phyloP scores from a whole-genome alignment of 495 filamentous ascomycete genomes.

The Antarctomyces pellizariae region DNA sequence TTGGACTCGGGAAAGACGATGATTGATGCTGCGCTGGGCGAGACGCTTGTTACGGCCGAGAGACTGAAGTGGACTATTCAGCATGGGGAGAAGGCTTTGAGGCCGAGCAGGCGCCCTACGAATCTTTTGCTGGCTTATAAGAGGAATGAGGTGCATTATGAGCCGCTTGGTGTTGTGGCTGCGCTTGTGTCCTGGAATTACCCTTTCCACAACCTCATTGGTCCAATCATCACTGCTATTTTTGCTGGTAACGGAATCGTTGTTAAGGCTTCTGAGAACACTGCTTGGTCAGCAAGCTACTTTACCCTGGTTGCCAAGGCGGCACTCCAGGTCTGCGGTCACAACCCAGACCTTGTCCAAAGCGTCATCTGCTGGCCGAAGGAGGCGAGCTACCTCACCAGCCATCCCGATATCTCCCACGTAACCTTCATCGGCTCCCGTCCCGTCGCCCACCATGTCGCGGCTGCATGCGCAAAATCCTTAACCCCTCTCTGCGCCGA shows the following conservation, averaged over 20 bases:
- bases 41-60: conserved; percentile 81
- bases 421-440: conserved; percentile 95
- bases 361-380: conserved; percentile 68
- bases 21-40: conserved; percentile 78
- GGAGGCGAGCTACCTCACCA: conserved; percentile 61
- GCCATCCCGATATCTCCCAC: conserved; percentile 63
- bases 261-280: conserved; percentile 81
- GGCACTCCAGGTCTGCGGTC: conserved; percentile 62
- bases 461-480: conserved; percentile 56
- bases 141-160: conserved; percentile 71
- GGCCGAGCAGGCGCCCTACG: conserved; percentile 42
- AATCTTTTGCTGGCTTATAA: conserved; percentile 94
- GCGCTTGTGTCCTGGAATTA: conserved; percentile 95
- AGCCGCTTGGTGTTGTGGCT: conserved; percentile 79
- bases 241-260: conserved; percentile 87
- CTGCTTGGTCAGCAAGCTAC: conserved; percentile 69
- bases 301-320: conserved; percentile 55
- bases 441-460: conserved; percentile 71
- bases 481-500: conserved; percentile 74
- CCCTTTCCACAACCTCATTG: conserved; percentile 85
- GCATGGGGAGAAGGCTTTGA: conserved; percentile 69
- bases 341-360: conserved; percentile 67
- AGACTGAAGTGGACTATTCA: conserved; percentile 87
- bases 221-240: conserved; percentile 70
- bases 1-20: conserved; percentile 95